Conservation (phyloP, 2,329 filamentous ascomycete species). For the Bipolaris bicolor region DNA sequence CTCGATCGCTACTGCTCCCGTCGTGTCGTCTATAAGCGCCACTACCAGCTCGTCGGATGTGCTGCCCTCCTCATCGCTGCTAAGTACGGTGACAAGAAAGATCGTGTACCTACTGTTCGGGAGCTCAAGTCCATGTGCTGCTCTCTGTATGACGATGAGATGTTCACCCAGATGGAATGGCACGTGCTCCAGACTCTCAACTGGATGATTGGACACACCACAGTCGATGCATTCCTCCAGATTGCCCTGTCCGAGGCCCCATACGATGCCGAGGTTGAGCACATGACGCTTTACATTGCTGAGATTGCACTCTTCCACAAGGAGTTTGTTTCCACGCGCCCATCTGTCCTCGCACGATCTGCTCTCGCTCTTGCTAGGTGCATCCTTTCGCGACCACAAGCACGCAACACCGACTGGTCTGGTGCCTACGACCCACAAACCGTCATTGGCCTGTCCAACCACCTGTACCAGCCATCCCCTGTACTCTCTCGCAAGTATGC, state of each 20-base stretch:
- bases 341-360: slow-evolving; percentile 87
- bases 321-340: slow-evolving; percentile 91
- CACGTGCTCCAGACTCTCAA: slow-evolving; percentile 96
- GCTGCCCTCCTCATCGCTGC: slow-evolving; percentile 94
- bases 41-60: slow-evolving; percentile 97
- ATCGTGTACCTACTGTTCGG: slow-evolving; percentile 94
- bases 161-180: slow-evolving; percentile 99
- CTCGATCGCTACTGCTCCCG: slow-evolving; percentile 97
- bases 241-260: slow-evolving; percentile 77
- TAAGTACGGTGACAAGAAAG: slow-evolving; percentile 99
- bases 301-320: slow-evolving; percentile 96
- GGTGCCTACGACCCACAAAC: slow-evolving; percentile 72
- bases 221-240: slow-evolving; percentile 91
- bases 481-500: slow-evolving; percentile 73
- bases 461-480: slow-evolving; percentile 70
- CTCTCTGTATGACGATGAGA: slow-evolving; percentile 95
- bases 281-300: slow-evolving; percentile 92
- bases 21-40: slow-evolving; percentile 97
- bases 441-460: slow-evolving; percentile 67
- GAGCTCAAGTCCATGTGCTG: slow-evolving; percentile 99
- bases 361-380: slow-evolving; percentile 85
- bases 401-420: slow-evolving; percentile 77
- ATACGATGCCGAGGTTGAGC: slow-evolving; percentile 86
- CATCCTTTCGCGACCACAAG: slow-evolving; percentile 80
- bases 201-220: slow-evolving; percentile 95